A percentile compares a stretch with the other conserved stretches of the same genome.
These are phyloP conservation scores for Fusarium miscanthi DNA, from an alignment of 2,329 filamentous ascomycete species.

Conservation along the genomic window DNA sequence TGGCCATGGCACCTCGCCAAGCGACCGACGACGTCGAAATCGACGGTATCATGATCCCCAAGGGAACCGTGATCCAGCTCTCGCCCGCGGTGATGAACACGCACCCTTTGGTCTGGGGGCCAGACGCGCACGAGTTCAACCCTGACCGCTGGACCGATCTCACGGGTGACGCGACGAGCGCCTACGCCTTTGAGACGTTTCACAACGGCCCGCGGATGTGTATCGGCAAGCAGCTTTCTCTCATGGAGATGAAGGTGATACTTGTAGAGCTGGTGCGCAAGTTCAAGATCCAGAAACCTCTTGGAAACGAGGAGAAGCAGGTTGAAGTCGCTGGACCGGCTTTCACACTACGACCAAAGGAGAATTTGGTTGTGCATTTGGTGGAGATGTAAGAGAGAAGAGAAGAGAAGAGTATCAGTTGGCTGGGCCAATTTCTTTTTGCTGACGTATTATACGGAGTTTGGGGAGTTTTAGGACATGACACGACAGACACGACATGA, in stretches of 20 bases:
- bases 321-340: conserved; percentile 40
- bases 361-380: conserved; percentile 41
- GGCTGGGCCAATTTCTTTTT: not conserved
- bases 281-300: conserved; percentile 46
- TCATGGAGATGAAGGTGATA: conserved; percentile 54
- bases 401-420: not conserved
- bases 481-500: not conserved
- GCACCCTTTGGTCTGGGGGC: conserved; percentile 53
- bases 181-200: conserved; percentile 52
- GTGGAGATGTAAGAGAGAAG: conserved; percentile 15
- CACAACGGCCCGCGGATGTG: conserved; percentile 53
- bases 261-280: conserved; percentile 48
- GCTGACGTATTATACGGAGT: not conserved
- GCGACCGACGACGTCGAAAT: conserved; percentile 50
- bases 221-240: conserved; percentile 51
- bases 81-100: conserved; percentile 52
- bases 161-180: conserved; percentile 38
- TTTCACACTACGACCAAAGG: conserved; percentile 45
- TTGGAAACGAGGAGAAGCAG: conserved; percentile 21
- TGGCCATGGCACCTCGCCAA: conserved; percentile 50
- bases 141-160: conserved; percentile 54
- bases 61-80: conserved; percentile 53
- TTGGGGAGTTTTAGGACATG: not conserved
- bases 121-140: conserved; percentile 48
- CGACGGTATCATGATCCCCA: conserved; percentile 51